Evolutionary conservation across 306 rosid genomes (phyloP), one percentile per base, ranked within the genome.

Genomic region (Potentilla sterilis): DNA sequence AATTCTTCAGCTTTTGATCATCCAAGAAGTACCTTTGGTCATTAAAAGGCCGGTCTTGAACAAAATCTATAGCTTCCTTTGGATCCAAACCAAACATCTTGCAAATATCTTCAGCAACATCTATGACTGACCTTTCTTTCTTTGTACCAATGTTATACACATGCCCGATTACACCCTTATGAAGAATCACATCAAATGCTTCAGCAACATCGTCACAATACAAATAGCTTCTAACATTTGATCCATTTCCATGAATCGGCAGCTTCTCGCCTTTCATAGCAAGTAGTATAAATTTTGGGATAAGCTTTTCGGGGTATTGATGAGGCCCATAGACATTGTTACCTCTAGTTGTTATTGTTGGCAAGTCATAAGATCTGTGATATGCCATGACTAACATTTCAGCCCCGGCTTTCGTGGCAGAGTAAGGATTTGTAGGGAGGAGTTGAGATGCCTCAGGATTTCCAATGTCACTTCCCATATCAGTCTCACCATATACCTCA

Each of bases 381-480:
- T 91, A 91, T 4, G 97, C 97, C 93, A 88, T 91, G 19, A 81
- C 91, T 80, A 90, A 48, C 96, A 90, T 90, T 69, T 90, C 96
- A 6, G 91, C 96, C 21, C 93, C 96, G 3, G 93, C 93, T 83
- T 90, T 90, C 19, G 96, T 88, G 1, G 96, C 96, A 22, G 93
- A 90, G 81, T 90, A 90, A 62, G 93, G 90, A 69, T 90, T 90
- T 1, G 96, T 85, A 2, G 96, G 96, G 69, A 90, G 87, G 52
- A 90, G 93, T 57, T 84, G 91, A 58, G 93, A 90, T 1, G 96
- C 80, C 78, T 90, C 93, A 12, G 81, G 86, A 54, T 88, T 90
- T 12, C 96, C 96, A 58, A 83, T 82, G 65, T 85, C 76, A 24
- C 86, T 38, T 12, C 79, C 90, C 75, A 82, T 70, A 49, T 88